Evolutionary conservation across 2,329 filamentous ascomycete genomes (phyloP).

Genomic region (Seiridium cupressi): DNA sequence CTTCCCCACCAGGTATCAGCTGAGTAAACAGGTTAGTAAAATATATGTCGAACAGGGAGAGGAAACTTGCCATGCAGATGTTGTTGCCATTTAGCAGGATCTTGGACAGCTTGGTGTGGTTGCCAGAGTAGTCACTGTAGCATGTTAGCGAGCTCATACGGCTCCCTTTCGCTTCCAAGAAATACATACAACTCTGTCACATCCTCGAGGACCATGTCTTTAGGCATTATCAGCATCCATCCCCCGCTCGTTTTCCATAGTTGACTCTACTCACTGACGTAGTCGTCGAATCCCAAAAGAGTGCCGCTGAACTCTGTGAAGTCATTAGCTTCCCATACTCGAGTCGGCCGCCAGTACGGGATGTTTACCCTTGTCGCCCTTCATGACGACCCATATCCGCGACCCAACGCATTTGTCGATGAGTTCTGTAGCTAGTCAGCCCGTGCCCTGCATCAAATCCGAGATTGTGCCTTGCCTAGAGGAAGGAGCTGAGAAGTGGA

Average conservation of each 20-base stretch:
- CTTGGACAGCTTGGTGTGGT: constrained; percentile 86
- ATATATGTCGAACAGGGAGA: neutral
- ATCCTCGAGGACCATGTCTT: constrained; percentile 97
- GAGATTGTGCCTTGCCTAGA: constrained; percentile 2
- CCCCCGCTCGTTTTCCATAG: neutral
- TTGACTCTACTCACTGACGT: constrained; percentile 82
- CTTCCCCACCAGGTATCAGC: constrained; percentile 78
- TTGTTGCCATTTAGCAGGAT: constrained; percentile 98
- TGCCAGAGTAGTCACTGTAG: constrained; percentile 81
- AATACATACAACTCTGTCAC: constrained; percentile 83
- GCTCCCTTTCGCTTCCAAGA: neutral
- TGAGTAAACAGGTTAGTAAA: constrained; percentile 27
- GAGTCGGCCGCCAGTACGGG: neutral
- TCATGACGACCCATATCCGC: constrained; percentile 99
- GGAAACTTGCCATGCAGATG: constrained; percentile 85
- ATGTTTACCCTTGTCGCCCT: constrained; percentile 85
- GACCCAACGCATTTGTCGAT: constrained; percentile 99
- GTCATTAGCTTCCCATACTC: neutral
- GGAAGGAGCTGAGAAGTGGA: constrained; percentile 10
- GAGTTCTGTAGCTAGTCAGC: constrained; percentile 61
- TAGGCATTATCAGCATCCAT: neutral
- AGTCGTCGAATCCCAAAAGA: constrained; percentile 95
- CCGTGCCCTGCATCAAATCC: neutral
- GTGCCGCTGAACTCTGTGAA: constrained; percentile 87
- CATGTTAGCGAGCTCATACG: constrained; percentile 19